Conservation (phyloP, 2,329 filamentous ascomycete species). For the Arthrinium phaeospermum region DNA sequence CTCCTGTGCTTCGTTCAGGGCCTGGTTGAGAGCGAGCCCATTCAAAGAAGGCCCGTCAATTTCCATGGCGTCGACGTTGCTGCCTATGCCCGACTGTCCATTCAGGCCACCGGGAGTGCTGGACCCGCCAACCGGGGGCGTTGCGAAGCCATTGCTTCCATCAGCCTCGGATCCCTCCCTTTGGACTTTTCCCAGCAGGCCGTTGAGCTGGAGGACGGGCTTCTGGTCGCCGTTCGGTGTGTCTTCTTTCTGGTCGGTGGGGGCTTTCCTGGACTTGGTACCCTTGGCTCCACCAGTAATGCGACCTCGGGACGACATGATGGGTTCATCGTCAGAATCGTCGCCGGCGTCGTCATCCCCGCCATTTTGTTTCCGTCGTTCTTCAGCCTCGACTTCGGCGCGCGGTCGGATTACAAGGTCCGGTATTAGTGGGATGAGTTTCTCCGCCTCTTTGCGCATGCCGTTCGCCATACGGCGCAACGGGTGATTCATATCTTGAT, state of each 20-base stretch:
- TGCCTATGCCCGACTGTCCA: conserved; percentile 69
- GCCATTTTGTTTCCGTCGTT: conserved; percentile 84
- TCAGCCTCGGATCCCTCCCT: conserved; percentile 83
- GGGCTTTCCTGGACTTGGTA: conserved; percentile 77
- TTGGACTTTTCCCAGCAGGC: conserved; percentile 61
- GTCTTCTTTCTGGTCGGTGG: conserved; percentile 75
- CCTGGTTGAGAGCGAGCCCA: conserved; percentile 66
- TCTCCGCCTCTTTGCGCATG: conserved; percentile 98
- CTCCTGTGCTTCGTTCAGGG: conserved; percentile 70
- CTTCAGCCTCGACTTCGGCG: conserved; percentile 90
- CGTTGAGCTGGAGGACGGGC: conserved; percentile 71
- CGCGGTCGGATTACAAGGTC: conserved; percentile 89
- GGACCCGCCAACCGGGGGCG: conserved; percentile 76
- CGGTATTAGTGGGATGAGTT: conserved; percentile 91
- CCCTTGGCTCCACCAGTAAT: conserved; percentile 84
- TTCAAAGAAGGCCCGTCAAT: conserved; percentile 78
- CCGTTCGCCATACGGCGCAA: conserved; percentile 91
- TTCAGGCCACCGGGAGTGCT: conserved; percentile 77
- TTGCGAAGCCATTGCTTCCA: conserved; percentile 84
- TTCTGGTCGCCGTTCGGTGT: conserved; percentile 80
- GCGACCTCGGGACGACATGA: conserved; percentile 94
- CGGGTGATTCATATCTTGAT: conserved; percentile 85
- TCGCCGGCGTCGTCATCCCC: conserved; percentile 82
- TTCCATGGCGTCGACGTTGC: conserved; percentile 86
- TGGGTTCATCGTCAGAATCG: conserved; percentile 95